Evolutionary conservation across 805 yeast genomes (phyloP), one percentile per base, ranked within the genome.

Genomic region (Nakazawaea molendinolei): DNA sequence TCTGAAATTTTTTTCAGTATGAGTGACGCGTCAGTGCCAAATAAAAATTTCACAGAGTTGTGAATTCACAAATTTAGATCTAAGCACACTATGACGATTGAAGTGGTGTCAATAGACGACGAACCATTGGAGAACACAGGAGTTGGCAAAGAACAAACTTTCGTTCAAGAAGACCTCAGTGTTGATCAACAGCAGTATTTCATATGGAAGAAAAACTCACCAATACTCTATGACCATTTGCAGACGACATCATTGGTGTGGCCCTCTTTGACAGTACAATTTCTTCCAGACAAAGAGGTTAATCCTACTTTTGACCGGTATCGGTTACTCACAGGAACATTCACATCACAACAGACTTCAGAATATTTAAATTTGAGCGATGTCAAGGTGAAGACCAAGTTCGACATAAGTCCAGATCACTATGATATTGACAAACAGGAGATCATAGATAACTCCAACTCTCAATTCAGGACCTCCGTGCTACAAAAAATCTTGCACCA

Each of bases 211-310:
- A 79, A 78, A 46, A 77, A 78, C 47, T 56, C 76, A 1, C 76
- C 74, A 5, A 60, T 65, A 23, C 52, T 77, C 18, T 78, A 78
- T 53, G 76, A 71, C 42, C 64, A 69, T 31, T 50, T 78, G 19
- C 61, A 66, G 24, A 71, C 80, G 2, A 56, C 69, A 13, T 58
- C 77, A 8, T 57, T 76, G n/a, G 60, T 73, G 15, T 78, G 84
- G 84, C 85, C 85, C 6, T 72, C 80, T 6, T 48, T 72, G 29
- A 64, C 79, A 1, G 69, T 73, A 8, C 76, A 75, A 49, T 77
- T 79, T 71, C 61, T 78, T 28, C 85, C 85, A 1, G 85, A 78
- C 44, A 52, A 68, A 15, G 65, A 58, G 31, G 14, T 17, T 15
- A 23, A 36, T 17, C 32, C 28, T 7, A 35, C 23, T 22, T 21